Evolutionary conservation across 805 yeast genomes (phyloP).

Genomic region (Peterozyma toletana): DNA sequence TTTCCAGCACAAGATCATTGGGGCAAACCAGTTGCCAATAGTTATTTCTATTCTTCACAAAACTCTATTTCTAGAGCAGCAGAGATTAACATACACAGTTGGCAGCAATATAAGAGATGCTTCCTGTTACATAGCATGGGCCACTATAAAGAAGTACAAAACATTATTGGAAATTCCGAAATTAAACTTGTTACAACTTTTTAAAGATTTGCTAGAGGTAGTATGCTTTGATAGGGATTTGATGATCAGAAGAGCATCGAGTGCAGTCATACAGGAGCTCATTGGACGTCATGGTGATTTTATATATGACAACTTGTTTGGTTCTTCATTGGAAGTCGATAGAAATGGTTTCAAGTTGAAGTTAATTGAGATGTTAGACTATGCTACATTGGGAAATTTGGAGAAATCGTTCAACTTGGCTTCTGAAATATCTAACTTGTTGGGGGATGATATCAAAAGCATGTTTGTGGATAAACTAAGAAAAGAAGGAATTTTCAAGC

Average conservation of each 20-base stretch:
- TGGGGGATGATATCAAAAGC: constrained; percentile 12
- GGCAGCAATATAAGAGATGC: constrained; percentile 80
- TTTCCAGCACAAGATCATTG: constrained; percentile 12
- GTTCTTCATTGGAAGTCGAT: constrained; percentile 1
- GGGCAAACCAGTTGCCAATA: constrained; percentile 15
- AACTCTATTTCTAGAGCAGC: constrained; percentile 53
- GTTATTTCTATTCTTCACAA: constrained; percentile 31
- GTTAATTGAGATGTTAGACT: constrained; percentile 56
- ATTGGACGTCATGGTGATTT: constrained; percentile 63
- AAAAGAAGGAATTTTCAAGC: constrained; percentile 21
- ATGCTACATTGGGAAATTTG: constrained; percentile 35
- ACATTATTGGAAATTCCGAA: constrained; percentile 11
- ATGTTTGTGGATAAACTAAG: constrained; percentile 24
- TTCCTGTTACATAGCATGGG: constrained; percentile 82
- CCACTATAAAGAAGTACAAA: constrained; percentile 40
- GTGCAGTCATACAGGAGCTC: constrained; percentile 83
- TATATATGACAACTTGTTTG: constrained; percentile 18
- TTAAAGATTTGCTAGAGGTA: constrained; percentile 37
- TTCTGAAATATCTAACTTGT: constrained; percentile 6
- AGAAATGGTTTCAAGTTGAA: constrained; percentile 32
- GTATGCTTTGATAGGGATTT: constrained; percentile 69
- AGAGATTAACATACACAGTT: constrained; percentile 37
- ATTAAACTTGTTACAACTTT: constrained; percentile 13
- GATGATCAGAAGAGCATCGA: constrained; percentile 69
- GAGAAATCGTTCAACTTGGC: constrained; percentile 26